phyloP scores from a whole-genome alignment of 2,329 filamentous ascomycete genomes.

The Penicillium fuscoglaucum region DNA sequence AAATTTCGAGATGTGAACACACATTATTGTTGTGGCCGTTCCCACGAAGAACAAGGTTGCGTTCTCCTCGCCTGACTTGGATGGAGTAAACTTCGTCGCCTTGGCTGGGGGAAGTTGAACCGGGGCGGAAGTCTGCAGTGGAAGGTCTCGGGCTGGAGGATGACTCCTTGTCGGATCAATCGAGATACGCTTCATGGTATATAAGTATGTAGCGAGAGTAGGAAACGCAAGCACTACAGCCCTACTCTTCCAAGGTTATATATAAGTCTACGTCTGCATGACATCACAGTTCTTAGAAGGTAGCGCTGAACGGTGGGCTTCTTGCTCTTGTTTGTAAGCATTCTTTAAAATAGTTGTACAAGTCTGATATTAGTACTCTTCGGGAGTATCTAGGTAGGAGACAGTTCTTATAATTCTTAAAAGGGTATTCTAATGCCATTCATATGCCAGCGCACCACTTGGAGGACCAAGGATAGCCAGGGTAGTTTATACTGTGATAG shows the following conservation, averaged over 20 bases:
- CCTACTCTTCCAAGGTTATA: too few species aligned
- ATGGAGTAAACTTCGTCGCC: constrained; percentile 47
- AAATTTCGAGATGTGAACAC: background rate
- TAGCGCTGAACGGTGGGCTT: too few species aligned
- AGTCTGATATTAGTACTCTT: too few species aligned
- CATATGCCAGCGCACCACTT: too few species aligned
- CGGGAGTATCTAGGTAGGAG: too few species aligned
- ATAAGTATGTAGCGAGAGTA: background rate
- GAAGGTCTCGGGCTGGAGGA: constrained; percentile 43
- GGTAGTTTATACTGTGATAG: too few species aligned
- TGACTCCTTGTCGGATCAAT: constrained; percentile 41
- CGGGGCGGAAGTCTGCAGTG: constrained; percentile 27
- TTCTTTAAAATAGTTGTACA: too few species aligned
- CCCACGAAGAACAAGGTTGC: constrained; percentile 43
- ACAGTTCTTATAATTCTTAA: too few species aligned
- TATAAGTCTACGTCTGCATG: background rate
- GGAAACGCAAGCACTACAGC: background rate
- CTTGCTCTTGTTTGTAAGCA: too few species aligned
- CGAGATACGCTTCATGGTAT: constrained; percentile 12
- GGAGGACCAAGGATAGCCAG: too few species aligned
- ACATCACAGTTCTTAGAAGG: background rate
- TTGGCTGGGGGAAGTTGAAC: constrained; percentile 46
- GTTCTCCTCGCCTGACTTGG: constrained; percentile 33
- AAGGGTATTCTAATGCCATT: too few species aligned
- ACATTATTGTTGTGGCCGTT: constrained; percentile 43